Evolutionary conservation across 805 yeast species (phyloP), one percentile per base, ranked within the genome.

Genomic region (Babjeviella inositovora): DNA sequence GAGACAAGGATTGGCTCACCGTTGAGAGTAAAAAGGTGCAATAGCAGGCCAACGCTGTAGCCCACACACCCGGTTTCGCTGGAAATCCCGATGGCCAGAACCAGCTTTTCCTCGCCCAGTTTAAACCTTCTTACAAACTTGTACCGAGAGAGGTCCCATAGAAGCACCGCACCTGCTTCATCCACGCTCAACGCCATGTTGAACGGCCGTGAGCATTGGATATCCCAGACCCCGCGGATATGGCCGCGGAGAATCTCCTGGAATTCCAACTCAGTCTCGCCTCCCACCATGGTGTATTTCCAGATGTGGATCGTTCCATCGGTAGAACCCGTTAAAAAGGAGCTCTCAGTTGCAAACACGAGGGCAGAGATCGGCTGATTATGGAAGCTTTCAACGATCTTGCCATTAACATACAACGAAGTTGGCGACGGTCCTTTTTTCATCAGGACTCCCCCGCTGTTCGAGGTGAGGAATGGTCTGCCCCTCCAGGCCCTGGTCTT

Each of bases 241-340:
- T 79, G 92, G 0, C 82, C 81, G 24, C 81, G 45, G 23, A 72
- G 37, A 24, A 59, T 47, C 13, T 49, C 37, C 33, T 56, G 60
- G 38, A 45, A 54, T 25, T 57, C 57, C 17, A 64, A 43, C 34
- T 32, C 35, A 32, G 21, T 34, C 11, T 17, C 23, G 13, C 16
- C 13, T 6, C 20, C 25, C 20, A 23, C 11, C 8, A 45, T 35
- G 9, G 47, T 38, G 31, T 60, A 58, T 24, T 47, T 57, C 72
- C 85, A 68, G 8, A 68, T 47, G 31, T 68, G 65, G 8, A 80
- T 57, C 1, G 67, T 45, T 1, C 87, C 87, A 37, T 61, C 71
- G 8, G 46, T 43, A 7, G 72, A 49, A 0, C 70, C 74, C 3
- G 70, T 52, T 8, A 65, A 27, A 29, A 70, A 52, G 18, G 43